Conservation (phyloP, 495 filamentous ascomycete genomes). For the Pseudomonodictys pantanalensis region DNA sequence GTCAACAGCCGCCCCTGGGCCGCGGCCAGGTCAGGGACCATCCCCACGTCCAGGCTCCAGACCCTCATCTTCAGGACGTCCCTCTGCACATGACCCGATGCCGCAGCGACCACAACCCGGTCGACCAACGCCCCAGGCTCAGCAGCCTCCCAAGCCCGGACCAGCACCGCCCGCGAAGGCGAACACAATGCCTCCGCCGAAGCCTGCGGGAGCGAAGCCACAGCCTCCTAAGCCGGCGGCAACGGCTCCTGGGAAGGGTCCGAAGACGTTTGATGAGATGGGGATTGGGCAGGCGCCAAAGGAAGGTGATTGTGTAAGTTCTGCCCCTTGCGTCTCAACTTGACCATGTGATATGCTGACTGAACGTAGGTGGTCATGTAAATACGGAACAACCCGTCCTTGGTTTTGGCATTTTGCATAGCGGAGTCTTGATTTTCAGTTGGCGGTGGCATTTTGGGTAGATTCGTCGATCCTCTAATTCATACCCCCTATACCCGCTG, state of each 20-base stretch:
- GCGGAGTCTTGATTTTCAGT: neutral
- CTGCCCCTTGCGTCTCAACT: conserved; percentile 6
- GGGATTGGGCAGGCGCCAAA: conserved; percentile 77
- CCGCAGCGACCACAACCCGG: conserved; percentile 7
- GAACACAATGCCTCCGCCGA: neutral
- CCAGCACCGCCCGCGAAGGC: neutral
- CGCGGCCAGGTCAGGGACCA: conserved; percentile 7
- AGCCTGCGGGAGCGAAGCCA: conserved; percentile 34
- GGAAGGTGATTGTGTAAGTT: conserved; percentile 87
- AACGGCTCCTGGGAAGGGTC: conserved; percentile 64
- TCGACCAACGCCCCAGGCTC: neutral
- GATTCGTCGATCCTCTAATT: neutral
- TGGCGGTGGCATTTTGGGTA: neutral
- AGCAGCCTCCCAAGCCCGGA: conserved; percentile 7
- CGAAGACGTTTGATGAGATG: conserved; percentile 98
- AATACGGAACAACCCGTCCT: conserved; percentile 26
- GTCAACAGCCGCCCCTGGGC: conserved; percentile 12
- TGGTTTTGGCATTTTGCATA: conserved; percentile 20
- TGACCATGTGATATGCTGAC: conserved; percentile 35
- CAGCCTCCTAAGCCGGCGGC: conserved; percentile 38
- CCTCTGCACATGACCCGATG: conserved; percentile 15
- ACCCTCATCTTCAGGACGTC: conserved; percentile 17
- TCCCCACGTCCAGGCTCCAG: conserved; percentile 6
- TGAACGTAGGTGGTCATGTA: conserved; percentile 58
- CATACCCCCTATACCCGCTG: neutral